phyloP scores from a whole-genome alignment of 371 early-diverging fungal species.

The Mycotypha africana region DNA sequence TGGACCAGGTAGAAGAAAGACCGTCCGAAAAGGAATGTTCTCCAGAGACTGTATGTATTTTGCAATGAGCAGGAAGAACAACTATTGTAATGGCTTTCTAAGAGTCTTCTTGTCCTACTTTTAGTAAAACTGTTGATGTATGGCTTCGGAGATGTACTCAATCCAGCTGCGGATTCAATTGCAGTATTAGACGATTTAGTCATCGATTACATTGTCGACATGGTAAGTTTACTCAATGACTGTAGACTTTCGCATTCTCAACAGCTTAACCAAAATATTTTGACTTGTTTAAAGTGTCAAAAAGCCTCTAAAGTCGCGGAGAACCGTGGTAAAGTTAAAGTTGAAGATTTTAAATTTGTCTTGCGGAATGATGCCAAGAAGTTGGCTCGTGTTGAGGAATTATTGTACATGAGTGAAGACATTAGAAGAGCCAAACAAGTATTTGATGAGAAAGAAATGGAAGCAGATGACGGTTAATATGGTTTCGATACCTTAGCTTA shows the following conservation, averaged over 20 bases:
- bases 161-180: conserved; percentile 90
- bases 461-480: conserved; percentile 24
- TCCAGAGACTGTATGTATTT: conserved; percentile 51
- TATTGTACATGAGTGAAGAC: conserved; percentile 93
- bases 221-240: no score
- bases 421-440: conserved; percentile 81
- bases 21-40: conserved; percentile 49
- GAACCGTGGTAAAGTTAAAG: conserved; percentile 72
- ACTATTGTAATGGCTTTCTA: background rate
- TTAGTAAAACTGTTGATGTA: conserved; percentile 89
- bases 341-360: conserved; percentile 91
- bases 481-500: no score
- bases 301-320: conserved; percentile 65
- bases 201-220: conserved; percentile 84
- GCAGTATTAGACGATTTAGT: conserved; percentile 93
- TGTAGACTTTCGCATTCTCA: no score
- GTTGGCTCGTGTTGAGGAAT: conserved; percentile 92
- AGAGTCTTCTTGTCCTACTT: background rate
- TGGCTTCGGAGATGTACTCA: conserved; percentile 95
- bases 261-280: no score
- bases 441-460: conserved; percentile 59
- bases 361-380: conserved; percentile 95
- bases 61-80: no score
- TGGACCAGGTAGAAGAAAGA: conserved; percentile 47
- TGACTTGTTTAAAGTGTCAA: conserved; percentile 72